Conservation (phyloP, 148 eudicot species). For the Rhododendron ovatum region DNA sequence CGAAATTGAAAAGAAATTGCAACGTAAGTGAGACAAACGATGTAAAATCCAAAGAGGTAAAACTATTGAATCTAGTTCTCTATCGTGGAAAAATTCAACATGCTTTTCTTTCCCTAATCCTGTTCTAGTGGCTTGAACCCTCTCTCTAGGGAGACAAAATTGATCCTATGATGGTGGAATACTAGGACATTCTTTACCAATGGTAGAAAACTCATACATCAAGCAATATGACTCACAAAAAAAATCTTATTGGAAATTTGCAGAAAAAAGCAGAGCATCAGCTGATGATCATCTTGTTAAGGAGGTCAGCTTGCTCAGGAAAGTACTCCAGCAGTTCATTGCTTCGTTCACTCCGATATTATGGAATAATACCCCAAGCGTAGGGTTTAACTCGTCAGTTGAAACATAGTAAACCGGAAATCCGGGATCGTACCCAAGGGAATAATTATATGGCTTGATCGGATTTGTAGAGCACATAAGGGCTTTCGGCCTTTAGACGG, state of each 20-base stretch:
- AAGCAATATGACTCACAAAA: not conserved
- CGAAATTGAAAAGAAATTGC: not conserved
- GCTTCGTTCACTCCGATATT: too few relatives aligned
- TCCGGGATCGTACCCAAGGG: too few relatives aligned
- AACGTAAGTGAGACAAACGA: not conserved
- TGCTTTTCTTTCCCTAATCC: not conserved
- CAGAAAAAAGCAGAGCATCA: conserved; percentile 14
- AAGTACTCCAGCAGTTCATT: conserved; percentile 79
- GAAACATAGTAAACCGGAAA: too few relatives aligned
- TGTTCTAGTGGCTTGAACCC: not conserved
- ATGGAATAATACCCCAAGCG: too few relatives aligned
- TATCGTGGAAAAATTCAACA: not conserved
- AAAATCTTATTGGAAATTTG: conserved; percentile 1
- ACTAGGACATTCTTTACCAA: not conserved
- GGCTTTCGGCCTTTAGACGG: too few relatives aligned
- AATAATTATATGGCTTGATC: too few relatives aligned
- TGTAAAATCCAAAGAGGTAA: not conserved
- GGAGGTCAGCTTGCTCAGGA: conserved; percentile 71
- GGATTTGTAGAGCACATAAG: too few relatives aligned
- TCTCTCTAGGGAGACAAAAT: not conserved
- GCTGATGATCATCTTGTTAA: conserved; percentile 75
- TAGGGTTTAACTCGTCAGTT: too few relatives aligned
- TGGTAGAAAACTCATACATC: not conserved
- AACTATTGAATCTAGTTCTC: not conserved
- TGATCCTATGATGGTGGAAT: not conserved